Evolutionary conservation across 495 filamentous ascomycete species (phyloP), one percentile per base, ranked within the genome.

Genomic region (Cercophora sp.): DNA sequence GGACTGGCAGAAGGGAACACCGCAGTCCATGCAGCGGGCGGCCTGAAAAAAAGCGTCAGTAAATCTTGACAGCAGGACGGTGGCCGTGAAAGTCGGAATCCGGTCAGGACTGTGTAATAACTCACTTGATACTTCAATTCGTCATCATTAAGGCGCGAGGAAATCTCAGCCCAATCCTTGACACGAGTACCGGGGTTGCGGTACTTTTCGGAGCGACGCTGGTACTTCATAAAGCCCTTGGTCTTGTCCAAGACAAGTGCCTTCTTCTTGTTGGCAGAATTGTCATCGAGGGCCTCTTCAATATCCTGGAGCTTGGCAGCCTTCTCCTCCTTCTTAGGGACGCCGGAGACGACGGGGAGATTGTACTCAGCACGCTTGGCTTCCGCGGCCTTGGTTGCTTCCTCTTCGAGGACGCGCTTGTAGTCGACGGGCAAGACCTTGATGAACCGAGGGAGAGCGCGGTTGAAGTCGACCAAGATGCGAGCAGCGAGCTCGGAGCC

Each of bases 11-110:
- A 99, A 99, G 3, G 93, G 93, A 63, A 99, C 91, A 83, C 93
- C 93, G 59, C 93, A 99, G 78, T 99, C 93, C 93, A 99, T 99
- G 76, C 93, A 99, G 60, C 93, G 89, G 51, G 93, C 93, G 11
- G 93, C 87, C 73, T 99, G n/a, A 82, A 75, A 81, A 82, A 80
- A 81, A 73, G 73, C 77, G 73, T 80, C 77, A 78, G 72, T 78
- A 79, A 72, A 80, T 82, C 71, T 76, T 78, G 74, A 80, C 74
- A 80, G 75, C 73, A 75, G 74, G 73, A 79, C 75, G 76, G 78
- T 80, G 74, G 78, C 76, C 73, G 79, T 81, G 74, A 75, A 80
- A 80, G 78, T 82, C 76, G 77, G 75, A 80, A 81, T 75, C 77
- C 75, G 76, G 75, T 76, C 75, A 80, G 78, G 75, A 77, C 72